These are phyloP conservation scores for Dacryopinax primogenitus DNA, from an alignment of 768 basidiomycete genomes.

Conservation along the genomic window DNA sequence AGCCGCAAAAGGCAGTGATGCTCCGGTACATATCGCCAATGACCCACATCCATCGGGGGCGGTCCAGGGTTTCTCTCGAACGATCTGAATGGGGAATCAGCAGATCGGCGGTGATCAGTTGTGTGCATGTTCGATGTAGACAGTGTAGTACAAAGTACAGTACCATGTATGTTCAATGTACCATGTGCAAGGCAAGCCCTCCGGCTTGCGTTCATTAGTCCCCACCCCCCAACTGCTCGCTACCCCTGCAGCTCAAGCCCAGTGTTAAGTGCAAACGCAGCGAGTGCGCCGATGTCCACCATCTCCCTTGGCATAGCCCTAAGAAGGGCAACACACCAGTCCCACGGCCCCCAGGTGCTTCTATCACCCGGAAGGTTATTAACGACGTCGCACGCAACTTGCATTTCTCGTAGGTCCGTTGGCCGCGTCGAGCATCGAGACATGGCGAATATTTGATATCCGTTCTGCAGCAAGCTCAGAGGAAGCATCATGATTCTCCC, in stretches of 20 bases:
- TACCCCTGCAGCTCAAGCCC: not conserved
- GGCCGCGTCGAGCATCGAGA: not conserved
- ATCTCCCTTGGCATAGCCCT: constrained; percentile 4
- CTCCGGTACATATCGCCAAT: too few relatives aligned
- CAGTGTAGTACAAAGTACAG: too few relatives aligned
- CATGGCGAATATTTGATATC: not conserved
- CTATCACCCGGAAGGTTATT: not conserved
- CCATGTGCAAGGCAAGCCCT: too few relatives aligned
- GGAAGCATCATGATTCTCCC: not conserved
- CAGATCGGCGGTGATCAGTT: too few relatives aligned
- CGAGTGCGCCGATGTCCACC: not conserved
- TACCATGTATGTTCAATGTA: too few relatives aligned
- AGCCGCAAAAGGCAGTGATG: too few relatives aligned
- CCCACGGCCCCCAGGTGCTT: not conserved
- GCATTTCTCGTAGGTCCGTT: not conserved
- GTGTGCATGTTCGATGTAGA: too few relatives aligned
- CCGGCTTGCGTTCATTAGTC: too few relatives aligned
- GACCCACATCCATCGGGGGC: too few relatives aligned
- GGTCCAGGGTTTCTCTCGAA: too few relatives aligned
- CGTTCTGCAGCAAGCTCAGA: not conserved
- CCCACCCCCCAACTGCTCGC: too few relatives aligned
- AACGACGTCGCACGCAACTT: not conserved
- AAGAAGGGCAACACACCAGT: not conserved
- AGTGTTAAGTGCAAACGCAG: constrained; percentile 5
- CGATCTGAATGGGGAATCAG: too few relatives aligned